A percentile compares a stretch with the other conserved stretches of the same genome.
Conservation (phyloP, 352 stramenopile species). For the Peronospora belbahrii region DNA sequence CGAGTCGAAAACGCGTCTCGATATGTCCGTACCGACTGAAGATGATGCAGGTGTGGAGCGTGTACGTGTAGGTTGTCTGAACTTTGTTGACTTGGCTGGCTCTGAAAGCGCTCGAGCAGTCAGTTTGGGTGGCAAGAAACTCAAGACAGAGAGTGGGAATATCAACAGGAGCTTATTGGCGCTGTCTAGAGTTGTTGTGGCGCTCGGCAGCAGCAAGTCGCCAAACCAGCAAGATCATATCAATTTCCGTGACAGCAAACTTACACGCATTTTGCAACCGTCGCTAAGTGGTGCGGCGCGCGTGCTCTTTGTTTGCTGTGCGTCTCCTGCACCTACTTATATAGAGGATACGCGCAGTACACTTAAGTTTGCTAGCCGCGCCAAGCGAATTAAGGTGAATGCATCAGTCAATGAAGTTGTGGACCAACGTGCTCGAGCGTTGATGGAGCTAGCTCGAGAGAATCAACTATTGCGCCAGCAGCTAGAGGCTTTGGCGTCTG, state of each 20-base stretch:
- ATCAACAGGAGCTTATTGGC: constrained; percentile 72
- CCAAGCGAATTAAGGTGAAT: constrained; percentile 73
- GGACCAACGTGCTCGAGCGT: constrained; percentile 24
- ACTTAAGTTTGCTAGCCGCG: constrained; percentile 87
- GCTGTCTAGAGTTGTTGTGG: constrained; percentile 84
- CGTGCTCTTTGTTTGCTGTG: constrained; percentile 82
- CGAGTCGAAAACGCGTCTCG: constrained; percentile 29
- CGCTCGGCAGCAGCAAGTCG: constrained; percentile 74
- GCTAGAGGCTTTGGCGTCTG: constrained; percentile 25
- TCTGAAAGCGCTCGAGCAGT: constrained; percentile 89
- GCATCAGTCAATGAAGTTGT: constrained; percentile 37
- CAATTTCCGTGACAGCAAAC: constrained; percentile 90
- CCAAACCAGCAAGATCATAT: constrained; percentile 55
- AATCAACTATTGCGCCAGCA: constrained; percentile 37
- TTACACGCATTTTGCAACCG: constrained; percentile 89
- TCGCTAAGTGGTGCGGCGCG: constrained; percentile 74
- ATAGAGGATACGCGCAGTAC: constrained; percentile 87
- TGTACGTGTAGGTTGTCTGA: constrained; percentile 50
- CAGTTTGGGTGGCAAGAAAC: constrained; percentile 41
- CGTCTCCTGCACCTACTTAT: constrained; percentile 64
- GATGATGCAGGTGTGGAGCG: constrained; percentile 10
- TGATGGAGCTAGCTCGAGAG: constrained; percentile 35
- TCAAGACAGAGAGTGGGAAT: constrained; percentile 40
- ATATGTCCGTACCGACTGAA: constrained; percentile 3
- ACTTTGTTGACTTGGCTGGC: constrained; percentile 89